Conservation (phyloP, 345 rosid genomes). For the Diplotaxis tenuifolia region DNA sequence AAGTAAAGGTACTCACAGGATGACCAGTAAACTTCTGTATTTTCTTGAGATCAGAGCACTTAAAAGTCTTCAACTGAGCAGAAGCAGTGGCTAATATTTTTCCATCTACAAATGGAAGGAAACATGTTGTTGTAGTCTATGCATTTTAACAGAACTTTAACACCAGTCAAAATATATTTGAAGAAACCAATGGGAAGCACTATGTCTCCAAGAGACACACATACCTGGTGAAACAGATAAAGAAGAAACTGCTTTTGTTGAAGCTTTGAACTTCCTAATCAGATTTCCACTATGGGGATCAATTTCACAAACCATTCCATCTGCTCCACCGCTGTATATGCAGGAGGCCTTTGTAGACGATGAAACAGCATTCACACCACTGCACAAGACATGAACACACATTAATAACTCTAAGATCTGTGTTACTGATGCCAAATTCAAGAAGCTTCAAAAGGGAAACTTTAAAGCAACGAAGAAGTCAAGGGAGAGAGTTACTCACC, state of each 20-base stretch:
- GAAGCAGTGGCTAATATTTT: constrained; percentile 74
- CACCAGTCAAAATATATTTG: neutral
- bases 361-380: constrained; percentile 86
- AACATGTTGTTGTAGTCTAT: constrained; percentile 7
- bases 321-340: constrained; percentile 77
- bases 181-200: neutral
- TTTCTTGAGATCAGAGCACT: constrained; percentile 70
- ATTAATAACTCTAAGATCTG: too few relatives aligned
- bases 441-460: too few relatives aligned
- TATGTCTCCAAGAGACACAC: constrained; percentile 9
- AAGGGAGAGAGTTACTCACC: constrained; percentile 50
- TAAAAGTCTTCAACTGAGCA: constrained; percentile 67
- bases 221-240: constrained; percentile 78
- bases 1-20: constrained; percentile 58
- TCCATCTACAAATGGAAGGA: constrained; percentile 53
- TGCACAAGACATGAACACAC: constrained; percentile 41
- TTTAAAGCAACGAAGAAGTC: neutral
- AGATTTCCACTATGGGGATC: constrained; percentile 75
- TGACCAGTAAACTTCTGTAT: constrained; percentile 90
- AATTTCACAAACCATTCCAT: constrained; percentile 87
- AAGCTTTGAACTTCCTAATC: constrained; percentile 65
- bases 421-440: too few relatives aligned
- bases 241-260: constrained; percentile 72
- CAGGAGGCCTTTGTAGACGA: constrained; percentile 56
- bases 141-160: neutral